Conservation (phyloP, 1,284 basidiomycete genomes). For the Microbotryum scabiosae region DNA sequence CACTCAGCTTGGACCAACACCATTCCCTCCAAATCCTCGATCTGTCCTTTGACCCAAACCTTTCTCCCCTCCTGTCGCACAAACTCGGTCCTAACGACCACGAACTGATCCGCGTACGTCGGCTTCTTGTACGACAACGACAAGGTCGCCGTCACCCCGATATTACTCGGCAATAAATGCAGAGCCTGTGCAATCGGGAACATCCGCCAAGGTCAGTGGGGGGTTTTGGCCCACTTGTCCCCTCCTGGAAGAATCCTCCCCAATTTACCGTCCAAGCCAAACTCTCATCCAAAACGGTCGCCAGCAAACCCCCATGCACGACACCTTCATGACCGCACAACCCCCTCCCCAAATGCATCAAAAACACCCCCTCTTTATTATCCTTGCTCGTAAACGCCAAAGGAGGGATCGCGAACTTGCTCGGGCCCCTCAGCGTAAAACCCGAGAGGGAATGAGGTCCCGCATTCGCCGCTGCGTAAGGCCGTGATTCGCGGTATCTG, state of each 20-base stretch:
- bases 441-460: slow-evolving; percentile 66
- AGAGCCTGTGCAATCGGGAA: too few species aligned
- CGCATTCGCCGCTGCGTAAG: slow-evolving; percentile 26
- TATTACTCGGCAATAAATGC: slow-evolving; percentile 70
- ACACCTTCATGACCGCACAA: slow-evolving; percentile 57
- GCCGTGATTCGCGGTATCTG: slow-evolving; percentile 22
- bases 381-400: slow-evolving; percentile 65
- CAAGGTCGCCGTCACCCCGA: slow-evolving; percentile 75
- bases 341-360: slow-evolving; percentile 74
- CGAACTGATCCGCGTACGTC: slow-evolving; percentile 49
- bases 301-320: slow-evolving; percentile 83
- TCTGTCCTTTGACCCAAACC: slow-evolving; percentile 56
- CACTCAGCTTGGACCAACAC: slow-evolving; percentile 73
- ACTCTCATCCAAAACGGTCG: slow-evolving; percentile 80
- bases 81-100: slow-evolving; percentile 60
- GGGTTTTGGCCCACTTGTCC: too few species aligned
- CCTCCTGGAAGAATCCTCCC: too few species aligned
- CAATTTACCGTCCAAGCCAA: slow-evolving; percentile 66
- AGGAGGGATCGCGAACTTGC: slow-evolving; percentile 68
- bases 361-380: slow-evolving; percentile 58
- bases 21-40: slow-evolving; percentile 70
- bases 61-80: slow-evolving; percentile 66
- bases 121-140: slow-evolving; percentile 40
- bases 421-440: slow-evolving; percentile 74
- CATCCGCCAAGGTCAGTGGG: too few species aligned